These are phyloP conservation scores for Dictyophora rubrovolvata DNA, from an alignment of 768 basidiomycete genomes.

Conservation along the genomic window DNA sequence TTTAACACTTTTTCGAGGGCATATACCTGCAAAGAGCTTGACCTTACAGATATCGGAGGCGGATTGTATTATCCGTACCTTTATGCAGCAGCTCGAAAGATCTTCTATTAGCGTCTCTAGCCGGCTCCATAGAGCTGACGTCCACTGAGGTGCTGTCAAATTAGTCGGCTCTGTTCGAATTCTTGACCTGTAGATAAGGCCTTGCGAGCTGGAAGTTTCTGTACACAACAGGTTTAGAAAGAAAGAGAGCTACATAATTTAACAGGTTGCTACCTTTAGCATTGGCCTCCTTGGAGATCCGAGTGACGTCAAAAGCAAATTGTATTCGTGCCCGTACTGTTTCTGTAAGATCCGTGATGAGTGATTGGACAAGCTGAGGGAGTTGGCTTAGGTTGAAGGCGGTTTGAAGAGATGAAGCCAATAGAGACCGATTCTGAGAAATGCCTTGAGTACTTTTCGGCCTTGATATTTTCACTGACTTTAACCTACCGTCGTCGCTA, in stretches of 20 bases:
- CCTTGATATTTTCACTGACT: slow-evolving; percentile 5
- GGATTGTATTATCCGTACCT: slow-evolving; percentile 34
- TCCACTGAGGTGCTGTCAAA: slow-evolving; percentile 79
- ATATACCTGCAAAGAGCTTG: slow-evolving; percentile 53
- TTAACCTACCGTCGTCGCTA: slow-evolving; percentile 58
- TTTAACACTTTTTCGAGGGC: slow-evolving; percentile 88
- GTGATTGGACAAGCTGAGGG: slow-evolving; percentile 68
- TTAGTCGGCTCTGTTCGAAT: slow-evolving; percentile 86
- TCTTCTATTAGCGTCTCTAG: slow-evolving; percentile 80
- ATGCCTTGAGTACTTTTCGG: slow-evolving; percentile 1
- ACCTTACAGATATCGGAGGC: not conserved
- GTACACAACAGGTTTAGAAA: not conserved
- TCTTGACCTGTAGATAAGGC: slow-evolving; percentile 69
- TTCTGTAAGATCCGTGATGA: slow-evolving; percentile 71
- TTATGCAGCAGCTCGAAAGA: slow-evolving; percentile 84
- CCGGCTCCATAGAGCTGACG: slow-evolving; percentile 67
- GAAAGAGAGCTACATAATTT: not conserved
- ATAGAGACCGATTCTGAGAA: slow-evolving; percentile 72
- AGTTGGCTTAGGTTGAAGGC: slow-evolving; percentile 86
- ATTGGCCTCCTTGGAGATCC: slow-evolving; percentile 79
- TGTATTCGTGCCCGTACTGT: slow-evolving; percentile 76
- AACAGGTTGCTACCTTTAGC: slow-evolving; percentile 48
- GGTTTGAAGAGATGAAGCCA: slow-evolving; percentile 91
- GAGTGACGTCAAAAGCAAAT: slow-evolving; percentile 74
- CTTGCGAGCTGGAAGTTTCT: slow-evolving; percentile 19